Conservation (phyloP, 441 rosid genomes). For the Erodium moschatum region DNA sequence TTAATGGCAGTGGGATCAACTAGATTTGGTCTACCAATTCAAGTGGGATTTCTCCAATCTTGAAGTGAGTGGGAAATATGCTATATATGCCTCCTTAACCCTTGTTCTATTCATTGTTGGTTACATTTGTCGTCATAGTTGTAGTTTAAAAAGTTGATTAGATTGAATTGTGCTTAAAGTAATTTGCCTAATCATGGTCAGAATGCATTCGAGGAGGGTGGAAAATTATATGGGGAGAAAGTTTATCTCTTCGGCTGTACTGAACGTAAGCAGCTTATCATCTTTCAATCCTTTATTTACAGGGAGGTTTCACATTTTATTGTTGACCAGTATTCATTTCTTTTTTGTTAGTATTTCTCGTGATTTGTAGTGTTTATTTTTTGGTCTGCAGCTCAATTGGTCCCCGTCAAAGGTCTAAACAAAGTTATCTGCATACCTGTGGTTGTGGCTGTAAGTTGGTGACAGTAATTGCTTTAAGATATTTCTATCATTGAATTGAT, state of each 20-base stretch:
- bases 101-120: slow-evolving; percentile 8
- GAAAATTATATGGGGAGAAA: slow-evolving; percentile 60
- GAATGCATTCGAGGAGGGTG: slow-evolving; percentile 92
- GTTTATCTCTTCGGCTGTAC: slow-evolving; percentile 81
- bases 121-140: neutral
- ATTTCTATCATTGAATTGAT: neutral
- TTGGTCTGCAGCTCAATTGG: slow-evolving; percentile 71
- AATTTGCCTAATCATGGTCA: slow-evolving; percentile 25
- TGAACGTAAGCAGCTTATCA: slow-evolving; percentile 62
- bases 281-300: neutral
- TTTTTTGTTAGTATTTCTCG: slow-evolving; percentile 3
- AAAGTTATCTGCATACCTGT: slow-evolving; percentile 57
- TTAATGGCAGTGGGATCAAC: slow-evolving; percentile 75
- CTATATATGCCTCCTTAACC: neutral
- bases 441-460: slow-evolving; percentile 72
- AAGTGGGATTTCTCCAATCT: slow-evolving; percentile 82
- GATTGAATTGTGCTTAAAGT: slow-evolving; percentile 15
- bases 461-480: neutral
- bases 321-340: slow-evolving; percentile 8
- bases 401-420: slow-evolving; percentile 40
- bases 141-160: neutral
- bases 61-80: slow-evolving; percentile 47
- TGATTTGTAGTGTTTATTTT: slow-evolving; percentile 13
- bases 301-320: neutral
- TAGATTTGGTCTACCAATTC: slow-evolving; percentile 61